A percentile compares a stretch with the other conserved stretches of the same genome.
Conservation (phyloP, 1,284 basidiomycete species). For the Phlebopus sp. region DNA sequence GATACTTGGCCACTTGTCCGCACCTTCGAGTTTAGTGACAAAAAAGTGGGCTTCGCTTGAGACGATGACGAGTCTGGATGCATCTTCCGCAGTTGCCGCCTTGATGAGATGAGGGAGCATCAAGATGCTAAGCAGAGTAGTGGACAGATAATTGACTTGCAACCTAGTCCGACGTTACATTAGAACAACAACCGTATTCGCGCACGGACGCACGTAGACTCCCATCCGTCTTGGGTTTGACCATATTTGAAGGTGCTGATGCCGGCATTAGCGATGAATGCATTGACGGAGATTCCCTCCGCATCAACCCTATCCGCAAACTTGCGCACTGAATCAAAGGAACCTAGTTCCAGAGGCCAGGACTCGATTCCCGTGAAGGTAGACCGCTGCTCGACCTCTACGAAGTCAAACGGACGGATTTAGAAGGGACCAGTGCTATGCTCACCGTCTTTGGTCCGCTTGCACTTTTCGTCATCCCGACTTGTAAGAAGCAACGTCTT, state of each 20-base stretch:
- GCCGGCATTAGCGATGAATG: constrained; percentile 26
- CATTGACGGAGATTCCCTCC: constrained; percentile 18
- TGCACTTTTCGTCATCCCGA: constrained; percentile 25
- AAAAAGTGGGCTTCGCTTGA: constrained; percentile 25
- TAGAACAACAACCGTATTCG: neutral
- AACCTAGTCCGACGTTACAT: constrained; percentile 15
- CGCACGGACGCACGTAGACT: constrained; percentile 22
- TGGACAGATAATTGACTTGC: constrained; percentile 35
- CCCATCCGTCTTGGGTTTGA: constrained; percentile 31
- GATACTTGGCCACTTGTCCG: constrained; percentile 21
- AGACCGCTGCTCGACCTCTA: constrained; percentile 22
- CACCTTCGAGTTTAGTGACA: constrained; percentile 10
- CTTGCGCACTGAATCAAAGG: constrained; percentile 30
- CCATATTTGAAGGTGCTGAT: constrained; percentile 15
- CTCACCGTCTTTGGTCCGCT: constrained; percentile 21
- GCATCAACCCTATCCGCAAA: constrained; percentile 26
- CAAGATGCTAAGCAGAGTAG: constrained; percentile 28
- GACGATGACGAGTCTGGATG: constrained; percentile 29
- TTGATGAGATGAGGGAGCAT: constrained; percentile 33
- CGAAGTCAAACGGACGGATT: neutral
- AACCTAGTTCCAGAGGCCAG: constrained; percentile 27
- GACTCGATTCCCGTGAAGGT: constrained; percentile 19
- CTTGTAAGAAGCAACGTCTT: constrained; percentile 28
- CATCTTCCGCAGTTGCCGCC: constrained; percentile 16
- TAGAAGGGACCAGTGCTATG: neutral